Base-by-base conservation (phyloP, 257 asterid species). In the Cinchona pubescens region DNA sequence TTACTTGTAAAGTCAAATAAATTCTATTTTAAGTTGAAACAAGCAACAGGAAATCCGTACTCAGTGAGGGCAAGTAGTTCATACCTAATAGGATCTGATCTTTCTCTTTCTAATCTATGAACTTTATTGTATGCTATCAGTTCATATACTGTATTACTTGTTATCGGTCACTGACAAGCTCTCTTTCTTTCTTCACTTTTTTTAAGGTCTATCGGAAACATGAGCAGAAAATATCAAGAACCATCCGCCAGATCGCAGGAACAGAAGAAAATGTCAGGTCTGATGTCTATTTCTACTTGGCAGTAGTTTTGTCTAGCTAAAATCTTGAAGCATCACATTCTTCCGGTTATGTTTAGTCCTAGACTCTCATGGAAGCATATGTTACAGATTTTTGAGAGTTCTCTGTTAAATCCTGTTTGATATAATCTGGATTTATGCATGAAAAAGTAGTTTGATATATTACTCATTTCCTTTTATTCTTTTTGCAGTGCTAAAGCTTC, bases 181-280 rank as follows among this genome's bases (percentile, higher is more conserved):
- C 58, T n/a, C 18, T 66, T 73, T 70, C 72, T 55, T 75, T 67
- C n/a, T n/a, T n/a, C n/a, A n/a, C n/a, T n/a, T n/a, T n/a, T n/a
- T n/a, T n/a, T n/a, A n/a, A 94, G 97, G 90, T 83, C 74, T 86
- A 77, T 75, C 79, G 74, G 55, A 79, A 78, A 70, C 90, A 71
- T 76, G 92, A 85, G 67, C 79, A 35, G 79, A 75, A 68, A 70
- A 88, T 94, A 11, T 67, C 79, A 45, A 86, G 96, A 83, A 82
- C 59, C 73, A 83, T 92, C 84, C 87, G 76, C 86, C 87, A 88
- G 48, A 86, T 89, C 74, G 75, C 90, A 40, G 93, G 92, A 66
- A 71, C 90, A 49, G 74, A 74, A 65, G 92, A 86, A 70, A 94
- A 78, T 83, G 83, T 94, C 38, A 86, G 92, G 97, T 89, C 70